Evolutionary conservation across 768 basidiomycete species (phyloP).

Genomic region (Kwoniella heveanensis): DNA sequence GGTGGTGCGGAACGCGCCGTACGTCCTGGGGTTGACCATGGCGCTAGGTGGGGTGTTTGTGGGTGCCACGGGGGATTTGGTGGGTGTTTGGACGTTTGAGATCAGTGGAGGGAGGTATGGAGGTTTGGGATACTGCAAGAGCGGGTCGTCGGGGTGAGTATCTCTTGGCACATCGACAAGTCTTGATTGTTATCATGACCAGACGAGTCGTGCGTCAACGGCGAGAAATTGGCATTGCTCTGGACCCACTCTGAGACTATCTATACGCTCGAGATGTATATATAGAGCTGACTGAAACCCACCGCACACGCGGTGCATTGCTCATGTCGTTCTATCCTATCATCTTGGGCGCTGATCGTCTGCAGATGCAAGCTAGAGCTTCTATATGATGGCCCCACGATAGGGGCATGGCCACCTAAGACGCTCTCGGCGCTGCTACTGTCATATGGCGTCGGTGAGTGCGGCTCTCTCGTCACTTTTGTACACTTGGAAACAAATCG

Average conservation of each 20-base stretch:
- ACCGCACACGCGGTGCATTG: too few species aligned
- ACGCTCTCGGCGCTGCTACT: slow-evolving; percentile 13
- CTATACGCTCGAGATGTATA: too few species aligned
- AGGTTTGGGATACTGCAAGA: slow-evolving; percentile 15
- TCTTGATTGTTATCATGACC: too few species aligned
- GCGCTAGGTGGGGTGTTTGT: background rate
- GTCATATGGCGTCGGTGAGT: slow-evolving; percentile 16
- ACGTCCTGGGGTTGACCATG: slow-evolving; percentile 4
- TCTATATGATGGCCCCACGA: slow-evolving; percentile 11
- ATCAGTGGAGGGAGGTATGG: slow-evolving; percentile 8
- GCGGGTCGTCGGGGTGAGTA: slow-evolving; percentile 4
- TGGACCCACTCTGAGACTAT: too few species aligned
- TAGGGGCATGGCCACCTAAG: background rate
- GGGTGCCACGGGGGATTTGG: slow-evolving; percentile 8
- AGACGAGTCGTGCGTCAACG: too few species aligned
- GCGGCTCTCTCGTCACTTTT: too few species aligned
- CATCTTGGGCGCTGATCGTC: background rate
- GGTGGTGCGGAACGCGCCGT: slow-evolving; percentile 5
- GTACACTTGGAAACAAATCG: too few species aligned
- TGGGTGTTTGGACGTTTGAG: slow-evolving; percentile 15
- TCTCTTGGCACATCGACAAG: too few species aligned
- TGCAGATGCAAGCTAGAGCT: slow-evolving; percentile 5
- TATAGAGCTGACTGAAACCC: too few species aligned
- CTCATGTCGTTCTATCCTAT: too few species aligned
- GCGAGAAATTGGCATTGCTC: too few species aligned